Conservation (phyloP, 192 early-diverging fungal species). For the Lobosporangium transversale region DNA sequence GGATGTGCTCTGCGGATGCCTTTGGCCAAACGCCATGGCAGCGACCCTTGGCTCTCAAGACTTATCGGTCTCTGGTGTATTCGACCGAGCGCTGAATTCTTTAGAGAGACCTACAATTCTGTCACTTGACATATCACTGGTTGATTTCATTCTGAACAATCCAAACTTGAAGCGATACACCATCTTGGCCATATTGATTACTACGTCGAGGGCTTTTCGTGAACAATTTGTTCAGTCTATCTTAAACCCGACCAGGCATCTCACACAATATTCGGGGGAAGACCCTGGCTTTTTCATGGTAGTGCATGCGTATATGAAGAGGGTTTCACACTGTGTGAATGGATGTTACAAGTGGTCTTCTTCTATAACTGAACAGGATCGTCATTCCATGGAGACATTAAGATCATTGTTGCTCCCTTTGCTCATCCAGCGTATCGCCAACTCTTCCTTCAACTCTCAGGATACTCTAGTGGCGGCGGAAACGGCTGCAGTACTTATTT, state of each 20-base stretch:
- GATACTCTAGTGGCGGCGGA: conserved; percentile 16
- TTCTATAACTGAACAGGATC: conserved; percentile 29
- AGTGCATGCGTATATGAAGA: conserved; percentile 33
- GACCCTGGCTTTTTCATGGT: conserved; percentile 16
- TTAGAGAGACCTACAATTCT: conserved; percentile 12
- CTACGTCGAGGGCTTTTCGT: conserved; percentile 10
- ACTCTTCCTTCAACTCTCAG: conserved; percentile 2
- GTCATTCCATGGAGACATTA: conserved; percentile 19
- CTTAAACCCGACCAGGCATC: not conserved
- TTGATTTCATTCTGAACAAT: conserved; percentile 34
- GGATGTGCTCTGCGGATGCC: conserved; percentile 25
- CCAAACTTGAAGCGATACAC: conserved; percentile 19
- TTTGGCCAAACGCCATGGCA: conserved; percentile 43
- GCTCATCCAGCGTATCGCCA: conserved; percentile 25
- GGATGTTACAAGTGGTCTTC: conserved; percentile 24
- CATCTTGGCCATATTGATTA: conserved; percentile 37
- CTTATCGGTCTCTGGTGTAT: conserved; percentile 20
- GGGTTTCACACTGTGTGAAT: conserved; percentile 5
- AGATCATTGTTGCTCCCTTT: conserved; percentile 6
- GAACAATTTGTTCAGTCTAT: conserved; percentile 13
- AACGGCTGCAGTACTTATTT: conserved; percentile 23
- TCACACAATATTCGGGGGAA: conserved; percentile 5
- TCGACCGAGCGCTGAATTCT: conserved; percentile 27
- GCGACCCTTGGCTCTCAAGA: conserved; percentile 10
- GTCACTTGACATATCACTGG: conserved; percentile 17